Percentiles rank a stretch among this genome's conserved stretches.
These are phyloP conservation scores for Penicillium longicatenatum DNA, from an alignment of 495 filamentous ascomycete species.

Conservation along the genomic window DNA sequence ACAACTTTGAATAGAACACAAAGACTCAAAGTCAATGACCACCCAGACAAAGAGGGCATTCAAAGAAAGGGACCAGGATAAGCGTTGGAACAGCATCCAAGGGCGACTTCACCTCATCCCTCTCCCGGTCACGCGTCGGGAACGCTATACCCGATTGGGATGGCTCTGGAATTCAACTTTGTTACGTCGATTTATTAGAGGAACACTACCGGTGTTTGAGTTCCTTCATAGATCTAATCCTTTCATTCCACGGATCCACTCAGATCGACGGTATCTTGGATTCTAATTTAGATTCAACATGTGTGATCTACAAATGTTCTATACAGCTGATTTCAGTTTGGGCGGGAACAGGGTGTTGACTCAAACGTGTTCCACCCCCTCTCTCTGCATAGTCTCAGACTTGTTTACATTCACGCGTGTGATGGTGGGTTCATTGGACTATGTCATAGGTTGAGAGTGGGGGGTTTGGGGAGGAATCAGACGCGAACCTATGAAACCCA, in stretches of 20 bases:
- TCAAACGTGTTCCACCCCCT: not conserved
- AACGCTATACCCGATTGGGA: constrained; percentile 38
- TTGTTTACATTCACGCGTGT: constrained; percentile 20
- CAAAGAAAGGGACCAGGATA: constrained; percentile 18
- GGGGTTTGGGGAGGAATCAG: not conserved
- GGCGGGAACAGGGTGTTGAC: constrained; percentile 2
- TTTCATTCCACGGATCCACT: not conserved
- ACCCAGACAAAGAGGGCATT: constrained; percentile 25
- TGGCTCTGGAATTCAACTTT: not conserved
- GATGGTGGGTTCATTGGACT: not conserved
- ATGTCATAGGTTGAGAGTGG: constrained; percentile 7
- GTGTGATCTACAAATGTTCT: not conserved
- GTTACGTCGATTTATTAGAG: not conserved
- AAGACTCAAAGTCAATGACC: not conserved
- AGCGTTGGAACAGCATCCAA: constrained; percentile 26
- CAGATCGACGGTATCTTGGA: not conserved
- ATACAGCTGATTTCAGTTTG: not conserved
- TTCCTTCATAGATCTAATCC: not conserved
- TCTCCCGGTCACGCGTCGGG: constrained; percentile 47
- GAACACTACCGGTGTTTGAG: too few species aligned
- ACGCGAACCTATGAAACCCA: constrained; percentile 14
- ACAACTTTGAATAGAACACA: not conserved
- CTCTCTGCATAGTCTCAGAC: constrained; percentile 10
- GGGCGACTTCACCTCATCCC: constrained; percentile 36
- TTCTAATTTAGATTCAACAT: too few species aligned